phyloP scores from a whole-genome alignment of 2,329 filamentous ascomycete genomes.

The Emericellopsis cladophorae region DNA sequence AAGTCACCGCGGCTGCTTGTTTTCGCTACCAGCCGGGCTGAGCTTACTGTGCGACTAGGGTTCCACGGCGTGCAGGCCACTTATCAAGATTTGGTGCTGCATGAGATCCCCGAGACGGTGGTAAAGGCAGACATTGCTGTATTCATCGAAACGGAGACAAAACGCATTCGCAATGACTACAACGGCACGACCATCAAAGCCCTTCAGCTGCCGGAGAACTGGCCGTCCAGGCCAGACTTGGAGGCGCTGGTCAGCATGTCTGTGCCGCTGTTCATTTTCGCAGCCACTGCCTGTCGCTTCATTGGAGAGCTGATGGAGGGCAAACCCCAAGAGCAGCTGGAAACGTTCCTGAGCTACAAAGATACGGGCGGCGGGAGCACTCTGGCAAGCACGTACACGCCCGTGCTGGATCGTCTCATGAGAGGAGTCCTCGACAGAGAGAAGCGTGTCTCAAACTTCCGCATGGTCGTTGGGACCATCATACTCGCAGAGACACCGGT shows the following conservation, averaged over 20 bases:
- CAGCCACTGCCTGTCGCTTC: conserved; percentile 12
- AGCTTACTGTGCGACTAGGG: conserved; percentile 18
- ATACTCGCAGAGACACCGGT: neutral
- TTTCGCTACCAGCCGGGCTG: neutral
- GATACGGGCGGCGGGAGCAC: neutral
- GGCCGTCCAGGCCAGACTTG: conserved; percentile 3
- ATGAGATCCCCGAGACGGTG: conserved; percentile 13
- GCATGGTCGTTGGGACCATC: neutral
- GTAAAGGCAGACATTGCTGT: conserved; percentile 19
- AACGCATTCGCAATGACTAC: conserved; percentile 11
- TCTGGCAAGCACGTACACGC: conserved; percentile 3
- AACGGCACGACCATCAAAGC: conserved; percentile 4
- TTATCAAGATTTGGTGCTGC: conserved; percentile 19
- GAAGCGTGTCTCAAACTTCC: neutral
- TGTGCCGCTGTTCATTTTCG: conserved; percentile 17
- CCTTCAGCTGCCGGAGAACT: conserved; percentile 1
- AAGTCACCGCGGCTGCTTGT: neutral
- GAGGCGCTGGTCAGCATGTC: conserved; percentile 11
- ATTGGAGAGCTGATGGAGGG: conserved; percentile 5
- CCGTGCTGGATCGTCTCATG: conserved; percentile 2
- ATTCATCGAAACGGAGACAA: conserved; percentile 16
- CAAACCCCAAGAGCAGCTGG: conserved; percentile 2
- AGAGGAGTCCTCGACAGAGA: neutral
- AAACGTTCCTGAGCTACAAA: conserved; percentile 8
- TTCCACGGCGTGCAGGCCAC: conserved; percentile 15